Percentiles rank a stretch among this genome's conserved stretches.
Evolutionary conservation across 371 early-diverging fungal species (phyloP).

Genomic region (Conidiobolus incongruus): DNA sequence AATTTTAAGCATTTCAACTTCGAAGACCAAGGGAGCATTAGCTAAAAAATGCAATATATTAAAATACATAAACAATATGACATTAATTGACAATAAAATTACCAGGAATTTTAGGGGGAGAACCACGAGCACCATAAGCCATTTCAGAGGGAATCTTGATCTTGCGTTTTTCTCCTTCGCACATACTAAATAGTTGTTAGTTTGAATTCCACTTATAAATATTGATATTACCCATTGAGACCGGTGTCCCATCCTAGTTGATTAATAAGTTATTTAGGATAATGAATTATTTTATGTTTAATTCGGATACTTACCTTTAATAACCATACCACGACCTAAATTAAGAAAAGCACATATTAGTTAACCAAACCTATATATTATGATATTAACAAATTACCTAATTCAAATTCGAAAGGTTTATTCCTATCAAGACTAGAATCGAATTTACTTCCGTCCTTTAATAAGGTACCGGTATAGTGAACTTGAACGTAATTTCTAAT

Average conservation of each 20-base stretch:
- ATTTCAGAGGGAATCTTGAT: constrained; percentile 24
- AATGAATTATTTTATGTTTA: background rate
- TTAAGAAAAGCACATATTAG: no score
- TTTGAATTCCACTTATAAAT: background rate
- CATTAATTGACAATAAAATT: background rate
- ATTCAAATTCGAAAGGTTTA: constrained; percentile 43
- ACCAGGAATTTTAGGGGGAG: constrained; percentile 2
- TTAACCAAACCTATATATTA: no score
- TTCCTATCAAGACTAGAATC: constrained; percentile 49
- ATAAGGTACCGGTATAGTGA: constrained; percentile 63
- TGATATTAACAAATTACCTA: constrained; percentile 25
- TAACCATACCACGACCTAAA: constrained; percentile 23
- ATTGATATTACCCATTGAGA: constrained; percentile 20
- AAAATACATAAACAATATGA: background rate
- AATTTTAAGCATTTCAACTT: constrained; percentile 32
- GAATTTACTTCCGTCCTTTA: constrained; percentile 42
- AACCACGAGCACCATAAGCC: constrained; percentile 7
- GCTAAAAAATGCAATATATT: constrained; percentile 5
- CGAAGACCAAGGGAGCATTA: constrained; percentile 34
- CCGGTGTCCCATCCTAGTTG: constrained; percentile 55
- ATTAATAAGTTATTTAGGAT: background rate
- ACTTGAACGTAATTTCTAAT: constrained; percentile 36
- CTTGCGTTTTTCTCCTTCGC: constrained; percentile 34
- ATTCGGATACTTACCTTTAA: constrained; percentile 23
- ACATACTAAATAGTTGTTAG: constrained; percentile 15